Evolutionary conservation across 148 eudicot genomes (phyloP).

Genomic region (Mesembryanthemum crystallinum): DNA sequence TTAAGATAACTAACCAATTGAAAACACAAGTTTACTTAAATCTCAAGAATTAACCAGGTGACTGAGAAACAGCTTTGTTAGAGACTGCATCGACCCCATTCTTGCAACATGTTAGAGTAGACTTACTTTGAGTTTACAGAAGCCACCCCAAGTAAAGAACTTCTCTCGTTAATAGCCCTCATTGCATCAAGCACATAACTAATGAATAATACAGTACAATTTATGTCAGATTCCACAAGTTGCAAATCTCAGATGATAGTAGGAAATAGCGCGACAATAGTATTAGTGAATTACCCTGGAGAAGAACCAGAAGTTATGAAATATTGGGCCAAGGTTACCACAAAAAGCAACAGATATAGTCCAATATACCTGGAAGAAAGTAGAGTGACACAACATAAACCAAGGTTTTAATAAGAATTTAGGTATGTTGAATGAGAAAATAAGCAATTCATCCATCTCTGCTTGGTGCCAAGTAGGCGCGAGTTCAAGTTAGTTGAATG

Average conservation of each 20-base stretch:
- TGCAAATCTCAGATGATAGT: neutral
- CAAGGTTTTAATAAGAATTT: neutral
- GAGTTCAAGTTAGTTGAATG: neutral
- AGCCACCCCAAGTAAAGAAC: constrained; percentile 43
- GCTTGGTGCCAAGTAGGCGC: neutral
- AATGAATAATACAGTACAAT: constrained; percentile 1
- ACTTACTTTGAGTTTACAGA: constrained; percentile 59
- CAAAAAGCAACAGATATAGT: constrained; percentile 56
- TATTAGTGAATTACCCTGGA: constrained; percentile 62
- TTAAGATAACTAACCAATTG: constrained; percentile 6
- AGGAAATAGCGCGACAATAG: neutral
- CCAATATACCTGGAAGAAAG: constrained; percentile 55
- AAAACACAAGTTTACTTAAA: neutral
- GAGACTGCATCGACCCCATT: neutral
- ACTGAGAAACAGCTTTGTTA: neutral
- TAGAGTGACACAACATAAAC: constrained; percentile 1
- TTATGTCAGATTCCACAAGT: constrained; percentile 9
- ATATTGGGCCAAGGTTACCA: constrained; percentile 75
- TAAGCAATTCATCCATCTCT: neutral
- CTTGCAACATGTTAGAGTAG: constrained; percentile 9
- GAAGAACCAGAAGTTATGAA: constrained; percentile 79
- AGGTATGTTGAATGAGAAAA: neutral
- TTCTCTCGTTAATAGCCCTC: constrained; percentile 58
- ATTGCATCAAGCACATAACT: constrained; percentile 88
- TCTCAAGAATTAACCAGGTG: neutral